Conservation (phyloP, 129 eudicot species). For the Oenanthe sinensis region DNA sequence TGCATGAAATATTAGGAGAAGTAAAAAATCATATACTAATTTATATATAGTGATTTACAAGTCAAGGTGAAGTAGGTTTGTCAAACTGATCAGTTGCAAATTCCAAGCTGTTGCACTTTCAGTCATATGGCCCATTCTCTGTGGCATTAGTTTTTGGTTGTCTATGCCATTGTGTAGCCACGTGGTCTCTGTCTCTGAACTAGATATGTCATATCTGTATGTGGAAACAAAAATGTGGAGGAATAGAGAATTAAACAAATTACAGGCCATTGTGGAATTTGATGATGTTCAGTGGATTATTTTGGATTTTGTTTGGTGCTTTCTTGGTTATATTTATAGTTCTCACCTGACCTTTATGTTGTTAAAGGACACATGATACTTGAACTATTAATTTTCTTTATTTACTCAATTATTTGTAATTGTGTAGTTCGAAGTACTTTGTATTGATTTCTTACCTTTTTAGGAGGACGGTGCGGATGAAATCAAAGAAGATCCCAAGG, state of each 20-base stretch:
- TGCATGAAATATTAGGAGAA: not conserved
- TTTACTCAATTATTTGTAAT: not conserved
- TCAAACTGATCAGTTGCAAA: no score
- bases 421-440: not conserved
- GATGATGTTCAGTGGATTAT: not conserved
- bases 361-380: not conserved
- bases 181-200: not conserved
- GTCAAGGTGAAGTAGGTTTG: not conserved
- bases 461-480: slow-evolving; percentile 85
- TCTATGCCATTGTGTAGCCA: no score
- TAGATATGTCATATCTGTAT: not conserved
- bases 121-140: no score
- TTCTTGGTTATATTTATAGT: not conserved
- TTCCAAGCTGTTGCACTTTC: not conserved
- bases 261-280: not conserved
- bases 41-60: no score
- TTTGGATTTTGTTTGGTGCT: not conserved
- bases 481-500: slow-evolving; percentile 69
- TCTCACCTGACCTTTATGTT: not conserved
- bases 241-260: not conserved
- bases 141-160: no score
- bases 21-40: not conserved
- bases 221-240: not conserved
- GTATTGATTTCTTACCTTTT: not conserved
- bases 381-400: not conserved